Conservation (phyloP, 805 yeast species). For the Suhomyces xylopsoci region DNA sequence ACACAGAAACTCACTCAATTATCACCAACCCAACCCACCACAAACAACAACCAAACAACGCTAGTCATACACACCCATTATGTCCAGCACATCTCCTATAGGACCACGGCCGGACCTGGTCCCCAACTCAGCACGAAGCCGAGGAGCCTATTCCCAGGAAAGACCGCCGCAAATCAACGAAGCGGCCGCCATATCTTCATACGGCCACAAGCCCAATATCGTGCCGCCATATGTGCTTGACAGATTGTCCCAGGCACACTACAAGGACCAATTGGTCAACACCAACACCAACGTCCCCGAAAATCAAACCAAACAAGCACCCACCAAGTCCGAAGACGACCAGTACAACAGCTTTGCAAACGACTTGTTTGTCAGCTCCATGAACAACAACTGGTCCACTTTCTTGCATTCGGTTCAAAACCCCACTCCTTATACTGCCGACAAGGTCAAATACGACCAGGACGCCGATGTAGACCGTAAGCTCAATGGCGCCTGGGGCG, state of each 20-base stretch:
- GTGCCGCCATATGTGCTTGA: slow-evolving; percentile 68
- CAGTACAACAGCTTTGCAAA: slow-evolving; percentile 35
- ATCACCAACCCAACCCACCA: not conserved
- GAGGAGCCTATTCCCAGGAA: not conserved
- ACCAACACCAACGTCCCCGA: slow-evolving; percentile 23
- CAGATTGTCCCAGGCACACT: slow-evolving; percentile 43
- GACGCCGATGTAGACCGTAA: slow-evolving; percentile 36
- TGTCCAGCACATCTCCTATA: not conserved
- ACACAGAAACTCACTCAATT: not conserved
- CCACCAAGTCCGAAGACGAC: slow-evolving; percentile 21
- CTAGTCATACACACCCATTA: not conserved
- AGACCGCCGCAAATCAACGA: not conserved
- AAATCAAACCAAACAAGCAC: slow-evolving; percentile 6
- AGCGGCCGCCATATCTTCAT: slow-evolving; percentile 24
- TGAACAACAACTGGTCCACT: slow-evolving; percentile 50
- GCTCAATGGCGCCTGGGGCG: slow-evolving; percentile 60
- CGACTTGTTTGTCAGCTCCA: slow-evolving; percentile 35
- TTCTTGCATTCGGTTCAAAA: slow-evolving; percentile 47
- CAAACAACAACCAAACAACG: not conserved
- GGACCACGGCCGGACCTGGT: not conserved
- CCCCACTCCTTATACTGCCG: slow-evolving; percentile 38
- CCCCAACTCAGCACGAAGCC: not conserved
- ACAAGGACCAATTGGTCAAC: slow-evolving; percentile 34
- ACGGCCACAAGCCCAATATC: slow-evolving; percentile 34
- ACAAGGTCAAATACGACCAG: slow-evolving; percentile 13